Evolutionary conservation across 257 asterid genomes (phyloP), one percentile per base, ranked within the genome.

Genomic region (Penstemon davidsonii): DNA sequence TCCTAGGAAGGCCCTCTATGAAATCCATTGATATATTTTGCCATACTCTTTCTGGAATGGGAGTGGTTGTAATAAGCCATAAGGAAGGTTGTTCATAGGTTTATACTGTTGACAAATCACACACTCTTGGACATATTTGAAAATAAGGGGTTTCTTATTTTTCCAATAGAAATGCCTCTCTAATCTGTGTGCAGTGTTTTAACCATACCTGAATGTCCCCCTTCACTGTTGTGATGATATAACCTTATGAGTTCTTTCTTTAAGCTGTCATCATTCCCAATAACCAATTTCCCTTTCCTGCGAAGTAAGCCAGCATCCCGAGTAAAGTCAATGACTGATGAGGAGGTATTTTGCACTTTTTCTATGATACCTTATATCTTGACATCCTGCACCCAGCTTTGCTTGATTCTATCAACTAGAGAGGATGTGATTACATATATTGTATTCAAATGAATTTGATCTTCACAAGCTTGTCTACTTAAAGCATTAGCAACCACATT

Each of bases 401-500:
- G 18, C 18, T 15, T 15, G 18, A 15, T 15, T 15, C 18, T 15
- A 15, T 15, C 18, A 15, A 0, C 18, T 15, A 15, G 18, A 15
- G 18, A 15, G 18, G 18, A 15, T 2, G 8, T 4, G 13, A 57
- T 12, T 13, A 43, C 3, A 3, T 0, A 6, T 6, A 0, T 5
- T 15, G 5, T 0, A 13, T 3, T 2, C 40, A 2, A 11, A 44
- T 6, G 42, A 7, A 53, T 15, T 10, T 0, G n/a, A 18, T 0
- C 38, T 0, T 6, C n/a, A 0, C 6, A 0, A 9, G 33, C 25
- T 2, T 49, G 43, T 0, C 18, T 39, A 4, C 61, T 52, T 1
- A 61, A 66, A 3, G 71, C 71, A 66, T 66, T 61, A 5, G 33
- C 61, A 0, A 47, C 71, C 4, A 4, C 9, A 52, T 66, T 66